Conservation (phyloP, 2,329 filamentous ascomycete species). For the Trichoderma sp. region DNA sequence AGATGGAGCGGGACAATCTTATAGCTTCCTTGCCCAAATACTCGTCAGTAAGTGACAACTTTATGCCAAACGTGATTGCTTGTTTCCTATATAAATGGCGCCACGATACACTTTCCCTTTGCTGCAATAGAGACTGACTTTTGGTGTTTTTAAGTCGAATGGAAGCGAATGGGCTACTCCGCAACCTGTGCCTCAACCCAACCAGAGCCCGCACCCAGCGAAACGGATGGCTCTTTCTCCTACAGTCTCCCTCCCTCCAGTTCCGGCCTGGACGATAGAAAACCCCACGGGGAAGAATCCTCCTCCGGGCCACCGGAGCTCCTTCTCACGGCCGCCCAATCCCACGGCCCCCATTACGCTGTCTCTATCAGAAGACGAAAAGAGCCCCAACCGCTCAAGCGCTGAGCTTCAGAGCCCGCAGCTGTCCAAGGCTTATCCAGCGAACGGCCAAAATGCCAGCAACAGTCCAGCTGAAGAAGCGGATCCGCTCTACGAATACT, state of each 20-base stretch:
- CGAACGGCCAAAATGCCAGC: constrained; percentile 43
- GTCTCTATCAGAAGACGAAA: constrained; percentile 62
- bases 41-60: constrained; percentile 37
- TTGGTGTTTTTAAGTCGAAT: constrained; percentile 36
- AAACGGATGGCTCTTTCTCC: constrained; percentile 58
- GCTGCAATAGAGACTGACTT: constrained; percentile 1
- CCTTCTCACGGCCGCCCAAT: constrained; percentile 32
- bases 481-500: constrained; percentile 91
- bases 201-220: constrained; percentile 48
- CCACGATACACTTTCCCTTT: background rate
- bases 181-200: constrained; percentile 41
- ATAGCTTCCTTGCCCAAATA: constrained; percentile 36
- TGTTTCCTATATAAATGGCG: background rate
- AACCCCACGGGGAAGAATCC: constrained; percentile 31
- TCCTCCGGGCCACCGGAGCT: constrained; percentile 28
- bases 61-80: constrained; percentile 37
- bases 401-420: constrained; percentile 56
- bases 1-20: constrained; percentile 39
- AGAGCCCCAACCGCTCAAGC: constrained; percentile 54
- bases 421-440: constrained; percentile 43
- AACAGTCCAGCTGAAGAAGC: constrained; percentile 72
- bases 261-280: constrained; percentile 53
- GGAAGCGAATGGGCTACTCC: constrained; percentile 49
- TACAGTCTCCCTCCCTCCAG: constrained; percentile 52
- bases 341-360: constrained; percentile 50